Base-by-base conservation (phyloP, 208 protist genomes). In the Crithidia brevicula region DNA sequence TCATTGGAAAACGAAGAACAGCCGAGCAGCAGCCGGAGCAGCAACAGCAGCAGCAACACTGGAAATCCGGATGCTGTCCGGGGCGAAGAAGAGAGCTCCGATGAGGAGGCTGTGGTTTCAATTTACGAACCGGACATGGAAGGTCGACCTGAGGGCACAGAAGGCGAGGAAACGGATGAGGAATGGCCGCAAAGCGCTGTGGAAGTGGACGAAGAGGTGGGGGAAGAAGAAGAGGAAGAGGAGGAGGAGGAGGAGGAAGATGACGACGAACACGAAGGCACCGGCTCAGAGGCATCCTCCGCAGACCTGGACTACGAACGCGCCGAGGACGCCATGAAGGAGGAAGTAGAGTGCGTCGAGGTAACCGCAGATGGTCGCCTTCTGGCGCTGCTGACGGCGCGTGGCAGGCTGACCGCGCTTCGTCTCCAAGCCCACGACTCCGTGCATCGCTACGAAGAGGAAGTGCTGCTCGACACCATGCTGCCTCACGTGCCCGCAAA, bases 321-420 rank as follows among this genome's bases (percentile, higher is more conserved):
- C 57, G 59, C 62, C 16, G 56, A 51, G 18, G 82, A 91, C 60
- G 75, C 64, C 46, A 65, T 92, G 46, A 56, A 61, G 22, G 84
- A 90, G 64, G 85, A 94, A 45, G 85, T 94, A n/a, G 85, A 92
- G 71, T 72, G 78, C 27, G 67, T 91, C 18, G 64, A 82, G 52
- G 73, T 88, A 5, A 86, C 89, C 0, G 65, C 72, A 11, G 79
- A 80, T 65, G 85, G 83, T 18, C 64, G 67, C 7, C 64, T 94
- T 3, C 34, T 94, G 23, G 89, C 89, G 8, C 61, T 94, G 23
- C 72, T 94, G 49, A 92, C 85, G 4, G 85, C 89, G 60, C 79
- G 75, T 45, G 85, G 78, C 9, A 70, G 77, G 43, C 75, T 94
- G 36, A 77, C 85, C 5, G 85, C 92, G 7, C 89, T 82, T 40